Base-by-base conservation (phyloP, 2,329 filamentous ascomycete genomes). In the Shiraia sp. region DNA sequence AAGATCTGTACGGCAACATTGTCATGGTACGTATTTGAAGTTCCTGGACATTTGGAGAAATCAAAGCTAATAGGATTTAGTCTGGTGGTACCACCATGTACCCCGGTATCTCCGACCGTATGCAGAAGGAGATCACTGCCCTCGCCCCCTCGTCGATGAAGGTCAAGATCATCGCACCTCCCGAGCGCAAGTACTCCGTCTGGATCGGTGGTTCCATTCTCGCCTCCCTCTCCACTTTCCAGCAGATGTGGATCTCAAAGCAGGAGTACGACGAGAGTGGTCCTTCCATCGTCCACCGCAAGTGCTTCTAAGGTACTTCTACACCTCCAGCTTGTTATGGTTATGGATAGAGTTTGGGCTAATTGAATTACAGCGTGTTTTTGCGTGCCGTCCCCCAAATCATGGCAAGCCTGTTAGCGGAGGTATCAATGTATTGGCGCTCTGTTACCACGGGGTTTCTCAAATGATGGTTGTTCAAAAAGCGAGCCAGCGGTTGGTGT, bases 211-310 rank as follows among this genome's bases (percentile, higher is more conserved):
- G 93, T 85, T 99, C 93, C 77, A 99, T 99, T 80, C 81, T 99
- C 72, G 93, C 93, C 68, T 99, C 93, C 58, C 88, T 99, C 70
- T 99, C 93, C 66, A 99, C 93, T 78, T 99, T 99, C 92, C 93
- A 99, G 85, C 93, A 99, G 82, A 99, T 99, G 93, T 99, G 93
- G 93, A 97, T 99, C 86, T 99, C 93, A 70, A 99, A 99, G 90
- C 93, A 99, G 82, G 92, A 97, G 84, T 97, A 97, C 86, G 93
- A 99, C 82, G 93, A 97, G 90, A 93, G 87, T 77, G 92, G 92
- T 80, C 93, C 92, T 69, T 96, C 91, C 72, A 97, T 97, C 73
- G 92, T 97, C 71, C 92, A 97, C 88, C 89, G 91, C 87, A 97
- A 96, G 90, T 96, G 92, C 89, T 96, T 96, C 88, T 96, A 96